Percentiles rank a stretch among this genome's conserved stretches.
Evolutionary conservation across 116 monocot species (phyloP).

Genomic region (Phalaenopsis hybrid): DNA sequence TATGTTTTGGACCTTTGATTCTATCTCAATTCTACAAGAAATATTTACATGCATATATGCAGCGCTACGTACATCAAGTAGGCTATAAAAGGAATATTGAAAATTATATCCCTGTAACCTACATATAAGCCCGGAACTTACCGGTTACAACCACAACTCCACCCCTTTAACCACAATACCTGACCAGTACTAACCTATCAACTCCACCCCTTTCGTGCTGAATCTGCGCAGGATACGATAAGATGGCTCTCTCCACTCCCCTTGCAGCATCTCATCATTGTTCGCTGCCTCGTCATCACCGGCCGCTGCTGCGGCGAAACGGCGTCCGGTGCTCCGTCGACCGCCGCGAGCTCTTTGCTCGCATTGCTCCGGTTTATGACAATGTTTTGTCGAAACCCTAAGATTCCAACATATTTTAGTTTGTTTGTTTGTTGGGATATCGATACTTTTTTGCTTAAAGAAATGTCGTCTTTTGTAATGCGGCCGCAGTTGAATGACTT

Average conservation of each 20-base stretch:
- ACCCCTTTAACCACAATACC: no score
- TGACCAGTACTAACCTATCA: no score
- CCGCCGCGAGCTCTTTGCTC: conserved; percentile 67
- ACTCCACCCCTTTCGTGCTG: no score
- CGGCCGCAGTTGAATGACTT: conserved; percentile 66
- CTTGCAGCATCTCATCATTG: not conserved
- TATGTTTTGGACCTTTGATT: not conserved
- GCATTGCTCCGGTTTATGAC: conserved; percentile 90
- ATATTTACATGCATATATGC: no score
- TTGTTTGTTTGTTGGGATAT: not conserved
- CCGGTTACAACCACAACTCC: no score
- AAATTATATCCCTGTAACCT: no score
- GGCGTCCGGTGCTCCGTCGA: conserved; percentile 36
- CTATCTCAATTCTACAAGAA: not conserved
- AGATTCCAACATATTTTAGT: not conserved
- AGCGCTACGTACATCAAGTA: no score
- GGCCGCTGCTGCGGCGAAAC: not conserved
- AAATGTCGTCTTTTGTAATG: not conserved
- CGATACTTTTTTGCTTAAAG: no score
- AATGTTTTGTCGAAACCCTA: conserved; percentile 22
- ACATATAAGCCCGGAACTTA: no score
- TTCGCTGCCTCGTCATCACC: not conserved
- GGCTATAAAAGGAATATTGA: no score
- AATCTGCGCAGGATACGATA: not conserved
- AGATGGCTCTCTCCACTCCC: not conserved